Evolutionary conservation across 2,329 filamentous ascomycete genomes (phyloP).

Genomic region (Paecilomyces fulvus): DNA sequence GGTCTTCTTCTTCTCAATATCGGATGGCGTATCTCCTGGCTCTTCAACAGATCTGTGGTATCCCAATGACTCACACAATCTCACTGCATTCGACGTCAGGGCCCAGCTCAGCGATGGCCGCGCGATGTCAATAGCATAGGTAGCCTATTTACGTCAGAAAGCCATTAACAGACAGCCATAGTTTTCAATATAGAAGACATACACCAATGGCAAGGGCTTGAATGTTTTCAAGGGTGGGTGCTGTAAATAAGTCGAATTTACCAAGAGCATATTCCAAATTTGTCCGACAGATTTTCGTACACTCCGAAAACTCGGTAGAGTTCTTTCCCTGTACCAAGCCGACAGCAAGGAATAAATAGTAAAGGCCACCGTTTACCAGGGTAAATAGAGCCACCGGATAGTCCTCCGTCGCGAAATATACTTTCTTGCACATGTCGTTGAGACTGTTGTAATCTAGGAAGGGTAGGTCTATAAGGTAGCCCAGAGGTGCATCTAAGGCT

Average conservation of each 20-base stretch:
- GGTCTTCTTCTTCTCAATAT: slow-evolving; percentile 20
- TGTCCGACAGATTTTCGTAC: slow-evolving; percentile 28
- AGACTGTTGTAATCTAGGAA: slow-evolving; percentile 27
- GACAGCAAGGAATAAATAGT: slow-evolving; percentile 28
- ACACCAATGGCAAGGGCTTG: slow-evolving; percentile 52
- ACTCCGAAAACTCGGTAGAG: slow-evolving; percentile 14
- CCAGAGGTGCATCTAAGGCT: not conserved
- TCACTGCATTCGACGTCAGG: slow-evolving; percentile 49
- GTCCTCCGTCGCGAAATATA: slow-evolving; percentile 37
- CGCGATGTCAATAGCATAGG: slow-evolving; percentile 55
- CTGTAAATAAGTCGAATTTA: slow-evolving; percentile 49
- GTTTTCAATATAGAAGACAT: slow-evolving; percentile 19
- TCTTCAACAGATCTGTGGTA: slow-evolving; percentile 43
- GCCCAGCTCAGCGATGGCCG: slow-evolving; percentile 58
- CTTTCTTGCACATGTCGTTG: slow-evolving; percentile 30
- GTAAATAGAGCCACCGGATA: slow-evolving; percentile 33
- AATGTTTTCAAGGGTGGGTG: slow-evolving; percentile 48
- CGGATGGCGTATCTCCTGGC: slow-evolving; percentile 19
- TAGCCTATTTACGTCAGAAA: slow-evolving; percentile 33
- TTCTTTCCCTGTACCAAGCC: slow-evolving; percentile 14
- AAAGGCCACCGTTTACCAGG: slow-evolving; percentile 30
- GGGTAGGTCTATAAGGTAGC: slow-evolving; percentile 19
- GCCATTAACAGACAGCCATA: slow-evolving; percentile 14
- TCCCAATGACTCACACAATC: slow-evolving; percentile 54
- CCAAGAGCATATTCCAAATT: slow-evolving; percentile 40